Base-by-base conservation (phyloP, 2,329 filamentous ascomycete species). In the Talaromyces verruculosus region DNA sequence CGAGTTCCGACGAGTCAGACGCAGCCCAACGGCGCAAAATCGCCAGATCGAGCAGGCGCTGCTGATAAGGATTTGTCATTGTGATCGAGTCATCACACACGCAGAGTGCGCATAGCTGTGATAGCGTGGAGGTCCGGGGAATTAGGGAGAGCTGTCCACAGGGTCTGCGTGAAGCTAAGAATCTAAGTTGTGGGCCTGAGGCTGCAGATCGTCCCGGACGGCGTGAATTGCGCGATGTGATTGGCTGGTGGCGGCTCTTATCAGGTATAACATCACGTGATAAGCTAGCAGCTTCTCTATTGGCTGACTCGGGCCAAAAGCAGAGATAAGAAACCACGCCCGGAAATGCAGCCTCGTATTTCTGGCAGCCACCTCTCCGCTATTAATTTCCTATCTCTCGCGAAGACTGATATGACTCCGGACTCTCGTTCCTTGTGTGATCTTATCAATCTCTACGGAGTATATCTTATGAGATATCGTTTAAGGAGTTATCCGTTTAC, bases 51-150 rank as follows among this genome's bases (percentile, higher is more conserved):
- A 62, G 47, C 28, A 37, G 43, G 33, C 35, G 22, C 25, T 37
- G 60, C 61, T 63, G 61, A 63, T 63, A 63, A 55, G 59, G 33
- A 62, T 66, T 47, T 66, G 64, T 66, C 64, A 66, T 66, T 39
- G 43, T 30, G 43, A 65, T 65, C 57, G 63, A 65, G 63, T 65
- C 63, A 65, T 60, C 28, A n/a, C 17, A 19, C n/a, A 19, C 15
- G 2, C 10, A 30, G 35, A 37, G 35, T 15, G 17, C 51, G 4
- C 7, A 33, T 53, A 35, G 33, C 33, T 35, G 33, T 35, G 33
- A 35, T 35, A 63, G 61, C 49, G 51, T 57, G 30, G 53, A 57
- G 53, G 53, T 39, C 53, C 53, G 53, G 53, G 53, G 53, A 57
- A 57, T n/a, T 45, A 60, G 37, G 6, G 25, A 30, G 37, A 10